Evolutionary conservation across 2,329 filamentous ascomycete species (phyloP), one percentile per base, ranked within the genome.

Genomic region (Colletotrichum orbiculare): DNA sequence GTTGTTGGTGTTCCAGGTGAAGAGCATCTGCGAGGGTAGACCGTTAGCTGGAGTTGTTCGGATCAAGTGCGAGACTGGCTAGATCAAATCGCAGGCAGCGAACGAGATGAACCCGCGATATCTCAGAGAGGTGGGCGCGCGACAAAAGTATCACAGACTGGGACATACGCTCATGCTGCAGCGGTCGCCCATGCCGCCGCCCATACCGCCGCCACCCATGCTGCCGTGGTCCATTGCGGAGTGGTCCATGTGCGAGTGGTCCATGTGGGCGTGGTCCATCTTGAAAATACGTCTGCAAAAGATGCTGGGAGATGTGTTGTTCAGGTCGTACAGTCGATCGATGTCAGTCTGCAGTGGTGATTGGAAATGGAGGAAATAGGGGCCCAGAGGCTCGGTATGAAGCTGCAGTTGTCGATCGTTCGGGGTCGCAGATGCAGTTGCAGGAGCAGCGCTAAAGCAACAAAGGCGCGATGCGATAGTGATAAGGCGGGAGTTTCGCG

Each of bases 1-100:
- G 80, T 98, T 91, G 61, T 85, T 87, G 3, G 94, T 95, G 77
- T 94, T 89, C 95, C 95, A 99, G 67, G 94, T 98, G 83, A 99
- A 99, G 70, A 98, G 89, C 95, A 97, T 98, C 94, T 97, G 71
- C 17, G 53, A 33, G 38, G 33, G 12, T 35, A 17, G 60, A 39
- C 25, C 62, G 66, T 74, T 48, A 73, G 70, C 42, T 8, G 33
- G 34, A 13, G 45, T 17, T 10, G 25, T n/a, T 6, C 11, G 41
- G 42, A 43, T 15, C 15, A 13, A 15, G 42, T 8, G 41, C 7
- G 11, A 15, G 42, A 13, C 11, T 25, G 25, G 25, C 25, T 25
- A 25, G 25, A 25, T 3, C 25, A 4, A 2, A 25, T 25, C 25
- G 25, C 3, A 25, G 25, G 25, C 4, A 25, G 25, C 25, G 25